Base-by-base conservation (phyloP, 495 filamentous ascomycete genomes). In the Achaetomiella virescens region DNA sequence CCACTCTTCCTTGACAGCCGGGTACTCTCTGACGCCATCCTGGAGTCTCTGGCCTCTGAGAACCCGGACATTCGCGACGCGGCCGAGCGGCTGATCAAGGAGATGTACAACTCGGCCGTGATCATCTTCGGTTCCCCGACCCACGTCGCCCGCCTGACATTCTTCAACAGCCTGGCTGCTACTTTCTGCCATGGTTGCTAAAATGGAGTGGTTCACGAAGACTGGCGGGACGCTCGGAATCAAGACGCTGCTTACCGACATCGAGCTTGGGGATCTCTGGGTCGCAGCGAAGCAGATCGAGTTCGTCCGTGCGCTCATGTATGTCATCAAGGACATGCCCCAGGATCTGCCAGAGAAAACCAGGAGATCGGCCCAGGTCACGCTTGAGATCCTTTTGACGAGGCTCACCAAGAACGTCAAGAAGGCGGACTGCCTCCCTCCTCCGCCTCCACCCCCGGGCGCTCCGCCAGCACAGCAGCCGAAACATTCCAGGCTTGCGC, bases 191-290 rank as follows among this genome's bases (percentile, higher is more conserved):
- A 99, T 68, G 88, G 88, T 58, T 99, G 95, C 66, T 87, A 96
- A 91, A 60, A 91, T 97, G 66, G 91, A 97, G 59, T 99, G 95
- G 95, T 97, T 91, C 64, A 88, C 90, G 14, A 99, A 99, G 64
- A 84, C 89, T 18, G 92, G 91, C 54, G 95, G 95, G 15, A 89
- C 87, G 36, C 69, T 92, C 20, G 95, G 95, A 43, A 96, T 99
- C 53, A 84, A 90, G 59, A 78, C 91, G 40, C 74, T 96, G 47
- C 81, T 87, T 3, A 88, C 85, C 14, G 83, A 90, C 61, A 68
- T 97, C 45, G 84, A 90, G 48, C 75, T 97, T 40, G 88, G 91
- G 8, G 88, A 95, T 59, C 63, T 75, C 18, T 99, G 92, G 91
- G 74, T 97, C 21, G 78, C 82, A 44, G 79, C 84, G 6, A 84